These are phyloP conservation scores for Aspergillus phoenicis DNA, from an alignment of 2,329 filamentous ascomycete species.

Conservation along the genomic window DNA sequence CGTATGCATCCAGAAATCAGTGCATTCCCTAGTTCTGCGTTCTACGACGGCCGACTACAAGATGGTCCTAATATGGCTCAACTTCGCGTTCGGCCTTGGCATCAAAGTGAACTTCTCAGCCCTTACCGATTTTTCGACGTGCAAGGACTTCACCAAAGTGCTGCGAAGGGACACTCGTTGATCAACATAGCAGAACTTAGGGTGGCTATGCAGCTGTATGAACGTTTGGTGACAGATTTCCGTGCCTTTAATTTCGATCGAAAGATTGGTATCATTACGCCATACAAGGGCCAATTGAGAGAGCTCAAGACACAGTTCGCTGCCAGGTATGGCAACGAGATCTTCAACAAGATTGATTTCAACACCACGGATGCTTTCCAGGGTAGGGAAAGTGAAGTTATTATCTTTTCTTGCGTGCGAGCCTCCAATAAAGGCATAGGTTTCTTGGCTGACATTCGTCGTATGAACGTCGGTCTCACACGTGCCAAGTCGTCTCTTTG, in stretches of 20 bases:
- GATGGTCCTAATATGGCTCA: conserved; percentile 82
- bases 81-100: conserved; percentile 81
- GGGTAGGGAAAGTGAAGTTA: conserved; percentile 93
- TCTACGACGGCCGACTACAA: conserved; percentile 85
- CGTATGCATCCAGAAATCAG: conserved; percentile 99
- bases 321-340: conserved; percentile 69
- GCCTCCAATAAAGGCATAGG: conserved; percentile 91
- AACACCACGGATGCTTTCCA: conserved; percentile 99
- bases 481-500: conserved; percentile 95
- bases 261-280: conserved; percentile 96
- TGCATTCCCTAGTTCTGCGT: conserved; percentile 82
- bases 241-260: conserved; percentile 68
- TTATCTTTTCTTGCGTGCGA: conserved; percentile 98
- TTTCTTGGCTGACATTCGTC: conserved; percentile 96
- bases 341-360: conserved; percentile 85
- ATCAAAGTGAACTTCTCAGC: conserved; percentile 75
- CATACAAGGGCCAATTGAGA: conserved; percentile 89
- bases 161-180: conserved; percentile 82
- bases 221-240: conserved; percentile 75
- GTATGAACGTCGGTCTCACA: conserved; percentile 98
- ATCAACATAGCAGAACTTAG: conserved; percentile 86
- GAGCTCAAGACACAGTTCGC: conserved; percentile 77
- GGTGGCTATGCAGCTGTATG: conserved; percentile 82
- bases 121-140: conserved; percentile 98
- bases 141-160: conserved; percentile 78